Base-by-base conservation (phyloP, 2,329 filamentous ascomycete species). In the Aspergillus clavatus region DNA sequence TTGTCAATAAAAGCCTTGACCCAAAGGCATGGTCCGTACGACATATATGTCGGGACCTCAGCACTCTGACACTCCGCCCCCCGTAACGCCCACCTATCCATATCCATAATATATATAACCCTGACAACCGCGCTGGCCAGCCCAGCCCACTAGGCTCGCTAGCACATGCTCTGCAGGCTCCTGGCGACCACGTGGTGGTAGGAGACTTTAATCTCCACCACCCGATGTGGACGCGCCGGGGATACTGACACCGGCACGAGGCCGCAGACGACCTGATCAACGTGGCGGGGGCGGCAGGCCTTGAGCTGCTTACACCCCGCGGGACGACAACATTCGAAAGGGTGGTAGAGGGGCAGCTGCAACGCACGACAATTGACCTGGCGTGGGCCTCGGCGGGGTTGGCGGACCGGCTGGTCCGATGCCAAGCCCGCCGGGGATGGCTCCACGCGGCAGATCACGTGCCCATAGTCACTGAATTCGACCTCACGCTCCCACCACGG, bases 1-100 rank as follows among this genome's bases (percentile, higher is more conserved):
- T 58, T 38, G 40, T 62, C 8, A 60, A 57, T 29, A 61, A 57
- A 42, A 46, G 38, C 22, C 40, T 58, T 35, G 52, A 55, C 36
- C 42, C 51, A 8, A 46, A n/a, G 11, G 38, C 21, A 14, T 56
- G 45, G 54, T 36, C 41, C 31, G 48, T 56, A 24, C 40, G 50
- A 22, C 42, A 54, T 24, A 31, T 46, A 14, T 54, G 43, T 5
- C 41, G 47, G 29, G 52, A 59, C 29, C 38, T 60, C 12, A 53
- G 51, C 36, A 49, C 46, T n/a, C 19, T 55, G 28, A 38, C 19
- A 11, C 45, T 42, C 1, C 19, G 16, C 6, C 3, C n/a, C n/a
- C 29, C 21, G 16, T n/a, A 12, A 14, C 29, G 29, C 10, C 27
- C 27, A 10, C 11, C 19, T 10, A 33, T 51, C 4, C 26, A 43